Percentiles rank a stretch among this genome's conserved stretches.
Conservation (phyloP, 164 flowering plant species). For the Dillenia turbinata region DNA sequence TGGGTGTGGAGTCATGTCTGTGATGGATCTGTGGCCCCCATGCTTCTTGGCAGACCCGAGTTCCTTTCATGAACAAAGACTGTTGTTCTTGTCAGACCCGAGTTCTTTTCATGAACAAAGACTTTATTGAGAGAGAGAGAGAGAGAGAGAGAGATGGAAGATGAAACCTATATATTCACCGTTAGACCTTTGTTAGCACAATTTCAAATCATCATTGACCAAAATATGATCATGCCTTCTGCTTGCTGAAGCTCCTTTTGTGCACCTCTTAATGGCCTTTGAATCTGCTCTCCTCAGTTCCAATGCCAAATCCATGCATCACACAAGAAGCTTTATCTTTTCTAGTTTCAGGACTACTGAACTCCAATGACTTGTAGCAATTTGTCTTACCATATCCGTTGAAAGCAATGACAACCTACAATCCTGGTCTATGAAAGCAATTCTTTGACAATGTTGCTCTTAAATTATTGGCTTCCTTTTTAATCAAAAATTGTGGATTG, state of each 20-base stretch:
- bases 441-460: too few species aligned
- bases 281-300: constrained; percentile 90
- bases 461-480: too few species aligned
- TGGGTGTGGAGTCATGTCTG: constrained; percentile 22
- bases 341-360: background rate
- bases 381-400: constrained; percentile 2
- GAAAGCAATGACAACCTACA: too few species aligned
- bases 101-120: too few species aligned
- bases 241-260: constrained; percentile 75
- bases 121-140: too few species aligned
- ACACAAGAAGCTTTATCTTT: constrained; percentile 3
- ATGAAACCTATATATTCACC: constrained; percentile 31
- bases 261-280: constrained; percentile 80
- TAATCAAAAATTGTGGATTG: too few species aligned
- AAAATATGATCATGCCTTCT: constrained; percentile 66
- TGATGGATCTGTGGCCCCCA: constrained; percentile 20
- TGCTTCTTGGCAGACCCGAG: constrained; percentile 45
- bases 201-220: constrained; percentile 72
- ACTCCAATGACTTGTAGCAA: background rate
- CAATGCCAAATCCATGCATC: constrained; percentile 31
- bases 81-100: too few species aligned
- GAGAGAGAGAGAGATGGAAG: too few species aligned
- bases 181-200: constrained; percentile 65
- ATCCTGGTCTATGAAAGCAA: too few species aligned
- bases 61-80: constrained; percentile 23